Evolutionary conservation across 805 yeast species (phyloP), one percentile per base, ranked within the genome.

Genomic region (Candida schatavii): DNA sequence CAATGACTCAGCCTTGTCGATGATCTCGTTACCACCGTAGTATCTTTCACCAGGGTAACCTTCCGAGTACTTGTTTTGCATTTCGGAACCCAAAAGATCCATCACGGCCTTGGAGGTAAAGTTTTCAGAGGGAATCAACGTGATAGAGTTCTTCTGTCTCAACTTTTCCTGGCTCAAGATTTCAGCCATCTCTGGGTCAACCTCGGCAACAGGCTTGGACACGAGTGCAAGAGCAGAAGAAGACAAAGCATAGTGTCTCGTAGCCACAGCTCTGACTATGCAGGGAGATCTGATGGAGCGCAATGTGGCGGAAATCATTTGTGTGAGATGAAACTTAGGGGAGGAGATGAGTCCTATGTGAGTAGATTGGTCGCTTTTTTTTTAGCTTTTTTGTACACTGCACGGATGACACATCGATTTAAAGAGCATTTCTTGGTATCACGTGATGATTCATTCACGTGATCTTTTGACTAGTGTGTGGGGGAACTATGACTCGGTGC

Each of bases 41-140:
- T 93, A 93, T 69, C 99, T 83, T 49, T 95, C 97, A 52, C 98
- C 98, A 46, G 99, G 99, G 73, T 93, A 91, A 49, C 99, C 99
- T 73, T 93, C 99, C 30, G 97, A 89, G 74, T 93, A 93, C 76
- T 93, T 93, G 81, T 93, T 93, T 66, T 87, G 87, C 97, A 93
- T 88, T 64, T 95, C 96, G 39, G 98, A 85, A 53, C 99, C 99
- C 58, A 91, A 81, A 26, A 95, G 88, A 60, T 93, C 98, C 73
- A 91, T 86, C 36, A 93, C 99, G 32, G 98, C 86, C 54, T 85
- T 85, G 42, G 97, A 86, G 43, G 99, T 93, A 75, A 91, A 90
- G 71, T 93, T 93, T 74, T 93, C 99, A 42, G 96, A 87, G 25
- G 99, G 96, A 66, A 93, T 93, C 64, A 93, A 78, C 36, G 88